Evolutionary conservation across 257 asterid genomes (phyloP).

Genomic region (Dorcoceras hygrometricum): DNA sequence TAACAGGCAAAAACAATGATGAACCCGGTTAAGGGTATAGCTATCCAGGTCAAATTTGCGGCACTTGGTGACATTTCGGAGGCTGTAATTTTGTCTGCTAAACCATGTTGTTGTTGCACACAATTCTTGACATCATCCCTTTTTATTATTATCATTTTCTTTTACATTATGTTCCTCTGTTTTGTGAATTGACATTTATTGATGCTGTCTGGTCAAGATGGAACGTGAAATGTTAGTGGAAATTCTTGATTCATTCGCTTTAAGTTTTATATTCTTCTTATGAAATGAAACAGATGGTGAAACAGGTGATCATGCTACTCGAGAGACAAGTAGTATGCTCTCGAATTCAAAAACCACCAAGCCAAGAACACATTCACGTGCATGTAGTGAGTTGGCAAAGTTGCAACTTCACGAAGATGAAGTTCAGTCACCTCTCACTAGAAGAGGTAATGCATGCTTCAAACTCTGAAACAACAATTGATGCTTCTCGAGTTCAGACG

Average conservation of each 20-base stretch:
- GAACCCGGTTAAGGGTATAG: not conserved
- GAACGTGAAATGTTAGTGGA: not conserved
- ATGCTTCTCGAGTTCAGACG: not conserved
- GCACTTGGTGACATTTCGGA: too few relatives aligned
- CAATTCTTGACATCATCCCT: too few relatives aligned
- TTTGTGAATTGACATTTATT: not conserved
- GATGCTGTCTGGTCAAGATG: not conserved
- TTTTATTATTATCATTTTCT: too few relatives aligned
- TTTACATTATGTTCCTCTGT: not conserved
- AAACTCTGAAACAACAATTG: conserved; percentile 10
- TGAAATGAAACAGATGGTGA: conserved; percentile 53
- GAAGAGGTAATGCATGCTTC: conserved; percentile 34
- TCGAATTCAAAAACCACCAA: conserved; percentile 32
- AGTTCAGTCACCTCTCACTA: conserved; percentile 53
- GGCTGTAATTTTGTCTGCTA: not conserved
- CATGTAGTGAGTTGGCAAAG: conserved; percentile 56
- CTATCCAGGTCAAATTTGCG: not conserved
- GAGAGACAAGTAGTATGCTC: conserved; percentile 27
- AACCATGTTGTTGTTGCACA: too few relatives aligned
- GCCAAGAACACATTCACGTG: conserved; percentile 41
- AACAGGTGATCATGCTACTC: conserved; percentile 37
- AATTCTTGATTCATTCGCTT: not conserved
- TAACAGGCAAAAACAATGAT: too few relatives aligned
- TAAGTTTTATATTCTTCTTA: conserved; percentile 13
- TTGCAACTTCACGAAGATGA: conserved; percentile 50